phyloP scores from a whole-genome alignment of 2,329 filamentous ascomycete species.

The Hymenoscyphus linearis region DNA sequence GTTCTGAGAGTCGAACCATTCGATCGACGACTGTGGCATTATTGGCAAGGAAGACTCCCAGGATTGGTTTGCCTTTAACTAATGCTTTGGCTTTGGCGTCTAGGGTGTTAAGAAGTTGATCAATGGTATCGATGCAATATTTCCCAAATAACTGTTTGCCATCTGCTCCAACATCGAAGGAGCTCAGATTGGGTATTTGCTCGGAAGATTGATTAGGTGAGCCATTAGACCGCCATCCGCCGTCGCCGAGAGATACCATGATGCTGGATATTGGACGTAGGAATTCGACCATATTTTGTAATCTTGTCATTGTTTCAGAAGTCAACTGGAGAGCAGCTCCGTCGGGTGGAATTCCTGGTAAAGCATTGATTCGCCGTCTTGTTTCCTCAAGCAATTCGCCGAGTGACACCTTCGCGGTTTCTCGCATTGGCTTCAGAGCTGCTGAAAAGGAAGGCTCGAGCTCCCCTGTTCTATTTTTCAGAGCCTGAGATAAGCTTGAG shows the following conservation, averaged over 20 bases:
- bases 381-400: constrained; percentile 80
- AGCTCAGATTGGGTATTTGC: constrained; percentile 63
- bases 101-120: constrained; percentile 68
- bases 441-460: constrained; percentile 79
- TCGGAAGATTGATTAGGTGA: constrained; percentile 54
- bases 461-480: constrained; percentile 80
- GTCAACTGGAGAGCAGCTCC: constrained; percentile 74
- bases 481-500: constrained; percentile 67
- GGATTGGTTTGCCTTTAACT: constrained; percentile 70
- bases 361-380: constrained; percentile 58
- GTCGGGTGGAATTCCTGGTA: constrained; percentile 69
- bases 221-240: constrained; percentile 68
- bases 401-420: constrained; percentile 85
- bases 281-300: constrained; percentile 84
- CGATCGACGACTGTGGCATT: constrained; percentile 79
- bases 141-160: constrained; percentile 82
- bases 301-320: constrained; percentile 75
- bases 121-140: constrained; percentile 85
- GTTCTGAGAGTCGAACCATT: constrained; percentile 75
- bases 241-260: constrained; percentile 86
- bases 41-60: constrained; percentile 90
- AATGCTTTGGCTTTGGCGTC: constrained; percentile 68
- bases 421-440: constrained; percentile 80
- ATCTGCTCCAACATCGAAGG: constrained; percentile 85
- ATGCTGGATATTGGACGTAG: constrained; percentile 81